Conservation (phyloP, 257 asterid genomes). For the Jaltomata sinuosa region DNA sequence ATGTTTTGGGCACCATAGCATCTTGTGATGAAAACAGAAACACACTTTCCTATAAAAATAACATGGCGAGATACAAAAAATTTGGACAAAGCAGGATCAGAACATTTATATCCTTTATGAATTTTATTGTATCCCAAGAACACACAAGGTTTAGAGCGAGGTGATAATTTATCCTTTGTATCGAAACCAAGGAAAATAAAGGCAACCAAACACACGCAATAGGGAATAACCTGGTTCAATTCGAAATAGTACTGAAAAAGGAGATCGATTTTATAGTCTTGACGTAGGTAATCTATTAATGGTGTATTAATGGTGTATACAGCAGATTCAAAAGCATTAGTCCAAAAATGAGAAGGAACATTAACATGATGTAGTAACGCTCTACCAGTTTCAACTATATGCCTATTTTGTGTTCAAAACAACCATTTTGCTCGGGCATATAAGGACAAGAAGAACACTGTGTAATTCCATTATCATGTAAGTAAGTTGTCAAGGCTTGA, state of each 20-base stretch:
- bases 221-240: neutral
- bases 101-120: neutral
- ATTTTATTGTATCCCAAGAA: neutral
- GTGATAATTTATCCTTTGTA: too few species aligned
- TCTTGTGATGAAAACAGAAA: too few species aligned
- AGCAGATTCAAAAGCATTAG: neutral
- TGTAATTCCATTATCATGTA: neutral
- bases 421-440: neutral
- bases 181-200: neutral
- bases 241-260: neutral
- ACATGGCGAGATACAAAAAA: too few species aligned
- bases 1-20: too few species aligned
- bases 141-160: neutral
- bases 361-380: neutral
- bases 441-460: neutral
- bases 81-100: neutral
- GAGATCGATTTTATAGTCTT: neutral
- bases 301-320: neutral
- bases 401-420: neutral
- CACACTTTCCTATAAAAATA: too few species aligned
- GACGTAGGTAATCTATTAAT: neutral
- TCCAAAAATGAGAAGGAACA: neutral
- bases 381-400: neutral
- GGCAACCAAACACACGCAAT: neutral
- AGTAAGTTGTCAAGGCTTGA: neutral